Conservation (phyloP, 1,139 yeast species). For the Saccharomyces hybrid region DNA sequence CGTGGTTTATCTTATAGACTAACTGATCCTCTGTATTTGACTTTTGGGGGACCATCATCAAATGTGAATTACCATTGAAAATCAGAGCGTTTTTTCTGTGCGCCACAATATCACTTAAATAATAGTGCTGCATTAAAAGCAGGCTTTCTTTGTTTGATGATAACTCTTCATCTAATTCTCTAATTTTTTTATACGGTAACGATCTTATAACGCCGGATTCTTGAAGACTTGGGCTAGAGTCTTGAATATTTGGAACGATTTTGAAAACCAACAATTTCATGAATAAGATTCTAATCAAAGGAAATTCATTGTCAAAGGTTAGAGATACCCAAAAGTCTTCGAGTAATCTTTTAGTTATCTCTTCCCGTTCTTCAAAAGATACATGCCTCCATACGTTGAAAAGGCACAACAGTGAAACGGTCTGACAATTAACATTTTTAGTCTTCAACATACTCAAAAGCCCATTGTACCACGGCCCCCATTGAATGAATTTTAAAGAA, state of each 20-base stretch:
- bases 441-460: conserved; percentile 24
- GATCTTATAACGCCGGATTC: neutral
- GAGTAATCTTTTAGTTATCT: conserved; percentile 9
- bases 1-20: conserved; percentile 10
- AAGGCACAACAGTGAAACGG: conserved; percentile 20
- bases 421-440: conserved; percentile 22
- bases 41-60: conserved; percentile 4
- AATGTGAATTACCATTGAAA: conserved; percentile 13
- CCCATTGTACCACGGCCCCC: conserved; percentile 26
- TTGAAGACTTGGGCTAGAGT: too few species aligned
- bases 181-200: conserved; percentile 2
- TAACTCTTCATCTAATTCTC: conserved; percentile 6
- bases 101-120: conserved; percentile 2
- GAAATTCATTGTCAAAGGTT: conserved; percentile 17
- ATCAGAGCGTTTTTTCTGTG: conserved; percentile 1
- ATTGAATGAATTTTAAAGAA: conserved; percentile 14
- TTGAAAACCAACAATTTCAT: conserved; percentile 23
- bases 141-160: conserved; percentile 8
- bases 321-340: conserved; percentile 18
- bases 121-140: neutral
- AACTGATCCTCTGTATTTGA: conserved; percentile 5
- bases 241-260: conserved; percentile 10
- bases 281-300: conserved; percentile 18
- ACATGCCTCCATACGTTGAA: conserved; percentile 29
- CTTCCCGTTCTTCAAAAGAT: conserved; percentile 9